Evolutionary conservation across 164 flowering plant genomes (phyloP), one percentile per base, ranked within the genome.

Genomic region (Euptelea pleiosperma): DNA sequence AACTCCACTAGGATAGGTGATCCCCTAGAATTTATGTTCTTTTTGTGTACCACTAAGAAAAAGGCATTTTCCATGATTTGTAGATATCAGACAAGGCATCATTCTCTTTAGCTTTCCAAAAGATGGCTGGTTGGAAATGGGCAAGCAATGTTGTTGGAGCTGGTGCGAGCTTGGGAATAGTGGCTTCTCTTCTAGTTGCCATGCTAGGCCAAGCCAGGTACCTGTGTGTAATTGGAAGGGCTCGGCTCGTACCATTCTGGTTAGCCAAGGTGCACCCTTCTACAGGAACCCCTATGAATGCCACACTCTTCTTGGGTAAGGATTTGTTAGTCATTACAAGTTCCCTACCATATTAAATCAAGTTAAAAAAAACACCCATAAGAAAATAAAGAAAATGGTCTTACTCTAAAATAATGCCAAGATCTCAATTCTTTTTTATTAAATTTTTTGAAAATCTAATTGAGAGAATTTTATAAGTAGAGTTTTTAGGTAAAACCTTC

Each of bases 181-280:
- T 84, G 31, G 84, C 95, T 24, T 91, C 97, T 7, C 87, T 91
- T 8, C 40, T 91, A 72, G 97, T 91, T 21, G 86, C 97, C 39
- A 91, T 91, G 97, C 70, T 91, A 34, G 95, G 93, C 30, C 97
- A 91, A 68, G 91, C 97, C 0, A 75, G 97, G 55, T 91, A 91
- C 68, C 78, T 91, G 24, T 91, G 97, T 63, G 97, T 87, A 34
- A 79, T 90, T 12, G 97, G 85, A 31, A 71, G 97, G 73, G 78
- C 93, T 15, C 62, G 83, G 59, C 76, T 91, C 0, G 91, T 87
- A 37, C 97, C 97, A 0, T 68, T 56, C 8, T 91, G 97, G 93
- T 78, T 87, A 21, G 89, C 95, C 46, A 82, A 75, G 71, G 95
- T 91, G 35, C 87, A 91, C 72, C 89, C 92, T 70, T 73, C 82